Percentiles rank a stretch among this genome's conserved stretches.
These are phyloP conservation scores for Populus euphratica DNA, from an alignment of 345 rosid genomes.

Conservation along the genomic window DNA sequence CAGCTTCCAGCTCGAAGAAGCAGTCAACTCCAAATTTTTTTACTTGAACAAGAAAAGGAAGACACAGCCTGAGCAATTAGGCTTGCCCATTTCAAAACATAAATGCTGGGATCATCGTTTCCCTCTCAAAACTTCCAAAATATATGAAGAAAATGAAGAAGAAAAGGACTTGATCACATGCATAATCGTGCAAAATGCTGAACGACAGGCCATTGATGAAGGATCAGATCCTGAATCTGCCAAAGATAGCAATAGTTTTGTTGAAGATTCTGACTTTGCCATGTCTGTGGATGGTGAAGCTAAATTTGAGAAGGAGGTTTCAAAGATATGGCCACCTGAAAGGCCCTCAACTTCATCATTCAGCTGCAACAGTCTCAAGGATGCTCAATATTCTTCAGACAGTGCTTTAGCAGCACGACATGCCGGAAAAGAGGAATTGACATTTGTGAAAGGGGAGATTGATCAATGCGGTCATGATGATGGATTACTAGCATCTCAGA, in stretches of 20 bases:
- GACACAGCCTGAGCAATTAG: slow-evolving; percentile 40
- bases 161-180: slow-evolving; percentile 6
- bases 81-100: slow-evolving; percentile 51
- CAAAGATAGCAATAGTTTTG: slow-evolving; percentile 47
- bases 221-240: slow-evolving; percentile 37
- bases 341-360: slow-evolving; percentile 25
- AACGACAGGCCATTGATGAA: slow-evolving; percentile 5
- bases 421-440: slow-evolving; percentile 16
- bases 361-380: slow-evolving; percentile 17
- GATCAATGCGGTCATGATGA: slow-evolving; percentile 9
- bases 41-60: slow-evolving; percentile 55
- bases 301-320: slow-evolving; percentile 19
- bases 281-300: slow-evolving; percentile 18
- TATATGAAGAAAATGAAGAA: slow-evolving; percentile 14
- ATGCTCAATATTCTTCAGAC: slow-evolving; percentile 12
- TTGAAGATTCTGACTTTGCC: slow-evolving; percentile 28
- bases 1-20: slow-evolving; percentile 22
- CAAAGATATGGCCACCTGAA: slow-evolving; percentile 6
- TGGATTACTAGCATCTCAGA: slow-evolving; percentile 18
- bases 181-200: slow-evolving; percentile 13
- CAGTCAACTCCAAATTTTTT: not conserved
- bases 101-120: slow-evolving; percentile 37
- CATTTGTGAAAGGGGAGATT: slow-evolving; percentile 7
- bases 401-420: not conserved
- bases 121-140: slow-evolving; percentile 11